Percentiles rank a stretch among this genome's conserved stretches.
Conservation (phyloP, 2,329 filamentous ascomycete genomes). For the Trichoderma aggressivum region DNA sequence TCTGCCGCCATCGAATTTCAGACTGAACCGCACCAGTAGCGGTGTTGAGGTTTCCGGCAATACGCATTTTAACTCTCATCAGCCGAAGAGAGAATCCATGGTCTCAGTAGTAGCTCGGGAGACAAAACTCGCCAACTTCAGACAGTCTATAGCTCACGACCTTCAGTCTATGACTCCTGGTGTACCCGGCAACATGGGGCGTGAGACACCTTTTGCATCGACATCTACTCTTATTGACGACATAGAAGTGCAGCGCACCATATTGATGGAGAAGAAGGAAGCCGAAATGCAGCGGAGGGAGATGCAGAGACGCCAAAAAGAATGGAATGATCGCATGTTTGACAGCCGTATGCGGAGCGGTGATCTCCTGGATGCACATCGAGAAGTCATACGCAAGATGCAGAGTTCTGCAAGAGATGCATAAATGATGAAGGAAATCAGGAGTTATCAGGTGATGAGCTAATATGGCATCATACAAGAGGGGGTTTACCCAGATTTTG, state of each 20-base stretch:
- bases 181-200: slow-evolving; percentile 30
- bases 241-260: slow-evolving; percentile 53
- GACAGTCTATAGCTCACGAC: slow-evolving; percentile 62
- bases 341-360: slow-evolving; percentile 74
- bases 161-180: slow-evolving; percentile 44
- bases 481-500: neutral
- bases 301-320: slow-evolving; percentile 54
- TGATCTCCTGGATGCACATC: slow-evolving; percentile 71
- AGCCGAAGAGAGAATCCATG: slow-evolving; percentile 47
- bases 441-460: neutral
- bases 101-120: slow-evolving; percentile 48
- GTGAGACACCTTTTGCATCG: slow-evolving; percentile 39
- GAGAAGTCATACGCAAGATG: slow-evolving; percentile 76
- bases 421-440: neutral
- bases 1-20: slow-evolving; percentile 28
- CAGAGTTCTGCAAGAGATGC: slow-evolving; percentile 50
- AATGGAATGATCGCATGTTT: slow-evolving; percentile 59
- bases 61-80: slow-evolving; percentile 51
- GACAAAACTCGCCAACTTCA: slow-evolving; percentile 63
- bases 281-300: slow-evolving; percentile 59
- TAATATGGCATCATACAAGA: neutral
- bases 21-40: slow-evolving; percentile 23
- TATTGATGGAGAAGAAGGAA: slow-evolving; percentile 60
- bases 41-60: slow-evolving; percentile 32
- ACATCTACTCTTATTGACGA: slow-evolving; percentile 32